Evolutionary conservation across 1,284 basidiomycete species (phyloP), one percentile per base, ranked within the genome.

Genomic region (Termitomyces sp.): DNA sequence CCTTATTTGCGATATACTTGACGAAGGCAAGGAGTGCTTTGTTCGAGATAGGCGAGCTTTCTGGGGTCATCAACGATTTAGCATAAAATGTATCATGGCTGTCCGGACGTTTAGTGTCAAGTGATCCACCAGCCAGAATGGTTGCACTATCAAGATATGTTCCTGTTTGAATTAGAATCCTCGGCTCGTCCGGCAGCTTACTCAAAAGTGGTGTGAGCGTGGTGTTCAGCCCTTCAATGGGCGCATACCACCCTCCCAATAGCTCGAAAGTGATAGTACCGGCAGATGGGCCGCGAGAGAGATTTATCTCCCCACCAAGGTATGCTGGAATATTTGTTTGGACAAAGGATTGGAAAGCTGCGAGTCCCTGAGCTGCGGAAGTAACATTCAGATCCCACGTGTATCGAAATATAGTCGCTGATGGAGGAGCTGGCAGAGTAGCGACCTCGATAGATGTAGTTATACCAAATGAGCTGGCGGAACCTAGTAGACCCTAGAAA

Each of bases 401-500:
- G 53, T 72, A 74, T 15, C 64, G 53, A 58, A 75, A 75, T 19
- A 74, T 70, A 1, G 70, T 74, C 17, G 68, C 68, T 2, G 69
- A 68, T 0, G 70, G 47, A 2, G 78, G 78, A n/a, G 70, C 72
- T 2, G 72, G 59, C 55, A 73, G 71, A 0, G 78, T 81, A 24
- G 65, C 62, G 53, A 77, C 70, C 34, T 70, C 73, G 52, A 75
- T 70, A 0, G 74, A 71, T 17, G 76, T 77, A 7, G 73, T 72
- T 49, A 80, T 77, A 2, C 76, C 78, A 54, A 77, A 77, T 1
- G 76, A 78, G 2, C 72, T 66, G 0, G 71, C 76, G 1, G 77
- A 70, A 1, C 79, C 79, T 21, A 76, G 71, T 54, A 81, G 65
- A 5, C 71, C 77, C 78, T 24, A 5, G 3, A 15, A 12, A 13